Conservation (phyloP, 768 basidiomycete genomes). For the Flagelloscypha sp. region DNA sequence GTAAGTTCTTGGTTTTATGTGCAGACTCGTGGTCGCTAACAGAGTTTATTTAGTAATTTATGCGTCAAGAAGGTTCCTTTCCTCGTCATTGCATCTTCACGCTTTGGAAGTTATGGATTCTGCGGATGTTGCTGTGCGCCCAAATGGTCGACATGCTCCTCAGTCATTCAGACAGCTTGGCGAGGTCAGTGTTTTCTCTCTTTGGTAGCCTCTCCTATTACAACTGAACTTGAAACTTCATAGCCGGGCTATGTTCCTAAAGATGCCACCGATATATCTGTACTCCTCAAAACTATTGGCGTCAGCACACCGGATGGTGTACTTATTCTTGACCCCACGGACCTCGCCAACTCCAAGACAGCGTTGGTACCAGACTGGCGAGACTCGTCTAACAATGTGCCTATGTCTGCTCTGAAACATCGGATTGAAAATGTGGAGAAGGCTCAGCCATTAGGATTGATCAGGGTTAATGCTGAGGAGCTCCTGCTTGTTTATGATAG, state of each 20-base stretch:
- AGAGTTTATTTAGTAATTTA: conserved; percentile 49
- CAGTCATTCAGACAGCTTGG: conserved; percentile 56
- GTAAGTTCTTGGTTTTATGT: conserved; percentile 29
- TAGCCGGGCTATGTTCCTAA: conserved; percentile 66
- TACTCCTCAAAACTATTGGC: conserved; percentile 54
- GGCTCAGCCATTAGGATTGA: conserved; percentile 61
- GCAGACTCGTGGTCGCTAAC: conserved; percentile 1
- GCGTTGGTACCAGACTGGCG: conserved; percentile 54
- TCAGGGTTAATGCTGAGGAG: conserved; percentile 46
- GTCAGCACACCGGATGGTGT: conserved; percentile 60
- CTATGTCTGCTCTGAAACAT: conserved; percentile 46
- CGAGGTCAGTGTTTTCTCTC: conserved; percentile 37
- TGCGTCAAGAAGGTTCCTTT: too few species aligned
- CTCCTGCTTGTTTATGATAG: conserved; percentile 71
- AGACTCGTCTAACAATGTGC: conserved; percentile 27
- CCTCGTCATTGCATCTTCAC: too few species aligned
- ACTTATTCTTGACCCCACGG: conserved; percentile 56
- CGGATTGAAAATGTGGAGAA: conserved; percentile 46
- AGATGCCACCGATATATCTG: conserved; percentile 54
- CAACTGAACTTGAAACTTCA: not conserved
- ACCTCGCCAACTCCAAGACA: conserved; percentile 33
- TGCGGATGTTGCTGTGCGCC: conserved; percentile 27
- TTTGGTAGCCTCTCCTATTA: conserved; percentile 1
- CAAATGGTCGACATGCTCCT: conserved; percentile 22
- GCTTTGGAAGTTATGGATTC: conserved; percentile 48